Conservation (phyloP, 139 green algal genomes). For the Micromonas commoda region DNA sequence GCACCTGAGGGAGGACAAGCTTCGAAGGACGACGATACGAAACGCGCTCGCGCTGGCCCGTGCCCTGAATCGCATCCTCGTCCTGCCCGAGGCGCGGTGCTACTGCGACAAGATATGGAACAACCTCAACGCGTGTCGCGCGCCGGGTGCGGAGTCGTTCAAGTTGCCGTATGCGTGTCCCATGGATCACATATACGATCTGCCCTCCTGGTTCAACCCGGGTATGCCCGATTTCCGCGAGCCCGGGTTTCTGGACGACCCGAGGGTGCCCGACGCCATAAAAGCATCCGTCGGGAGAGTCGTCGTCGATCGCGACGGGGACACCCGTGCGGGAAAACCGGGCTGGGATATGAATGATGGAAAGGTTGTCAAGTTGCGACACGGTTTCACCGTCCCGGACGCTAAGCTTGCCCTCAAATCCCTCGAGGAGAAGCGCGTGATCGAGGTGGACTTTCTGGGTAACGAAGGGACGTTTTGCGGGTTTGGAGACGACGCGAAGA, state of each 20-base stretch:
- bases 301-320: not conserved
- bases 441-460: not conserved
- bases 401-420: not conserved
- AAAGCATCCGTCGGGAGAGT: not conserved
- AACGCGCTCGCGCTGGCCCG: slow-evolving; percentile 25
- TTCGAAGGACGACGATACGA: slow-evolving; percentile 15
- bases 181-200: slow-evolving; percentile 31
- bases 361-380: not conserved
- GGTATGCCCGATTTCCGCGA: slow-evolving; percentile 15
- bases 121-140: slow-evolving; percentile 16
- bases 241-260: slow-evolving; percentile 18
- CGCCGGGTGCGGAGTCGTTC: slow-evolving; percentile 13
- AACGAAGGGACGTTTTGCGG: slow-evolving; percentile 11
- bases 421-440: not conserved
- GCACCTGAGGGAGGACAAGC: slow-evolving; percentile 23
- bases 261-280: not conserved
- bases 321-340: not conserved
- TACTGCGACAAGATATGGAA: slow-evolving; percentile 33
- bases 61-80: slow-evolving; percentile 15
- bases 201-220: not conserved
- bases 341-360: not conserved
- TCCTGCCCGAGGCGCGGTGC: slow-evolving; percentile 25
- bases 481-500: not conserved
- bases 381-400: not conserved
- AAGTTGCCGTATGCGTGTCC: slow-evolving; percentile 26